Evolutionary conservation across 148 eudicot species (phyloP), one percentile per base, ranked within the genome.

Genomic region (Talinum fruticosum): DNA sequence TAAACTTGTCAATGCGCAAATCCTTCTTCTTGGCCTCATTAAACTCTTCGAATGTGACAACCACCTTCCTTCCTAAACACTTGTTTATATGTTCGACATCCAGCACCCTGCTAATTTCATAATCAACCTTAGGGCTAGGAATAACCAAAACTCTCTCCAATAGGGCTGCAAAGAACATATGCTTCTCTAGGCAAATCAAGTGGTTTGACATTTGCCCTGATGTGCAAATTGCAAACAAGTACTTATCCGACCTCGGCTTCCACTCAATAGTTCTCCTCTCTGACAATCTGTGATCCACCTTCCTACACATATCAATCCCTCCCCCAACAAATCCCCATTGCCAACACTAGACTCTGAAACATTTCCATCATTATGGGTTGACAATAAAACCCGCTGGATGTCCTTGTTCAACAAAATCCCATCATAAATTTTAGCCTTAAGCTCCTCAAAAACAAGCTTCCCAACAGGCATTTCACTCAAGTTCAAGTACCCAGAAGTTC

Each of bases 161-260:
- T 30, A 93, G 45, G 23, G 98, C 97, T 0, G 98, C 99, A 68
- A 96, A 96, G 53, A 96, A 96, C 96, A 96, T 96, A 84, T 96
- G 99, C 82, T 96, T 96, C 87, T 96, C 99, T 54, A 96, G 70
- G 71, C 99, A 96, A 75, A 96, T 93, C 88, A 96, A 90, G 49
- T 89, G 99, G 73, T 93, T 96, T 0, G 99, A 96, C 97, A 93
- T 96, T 75, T 96, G 98, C 37, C 99, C 99, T 6, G 97, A 93
- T 1, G 86, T 80, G 80, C 99, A 96, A 15, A 90, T 87, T 0
- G 98, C 97, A 82, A 96, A 83, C 86, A 96, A 86, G 78, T 86
- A 96, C 83, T 88, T 96, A 77, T 85, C 78, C 51, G 81, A 57
- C 61, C 41, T 87, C 8, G 98, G 98, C 45, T 91, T 91, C 99